Evolutionary conservation across 1,284 basidiomycete species (phyloP).

Genomic region (Xerocomus nothofagi): DNA sequence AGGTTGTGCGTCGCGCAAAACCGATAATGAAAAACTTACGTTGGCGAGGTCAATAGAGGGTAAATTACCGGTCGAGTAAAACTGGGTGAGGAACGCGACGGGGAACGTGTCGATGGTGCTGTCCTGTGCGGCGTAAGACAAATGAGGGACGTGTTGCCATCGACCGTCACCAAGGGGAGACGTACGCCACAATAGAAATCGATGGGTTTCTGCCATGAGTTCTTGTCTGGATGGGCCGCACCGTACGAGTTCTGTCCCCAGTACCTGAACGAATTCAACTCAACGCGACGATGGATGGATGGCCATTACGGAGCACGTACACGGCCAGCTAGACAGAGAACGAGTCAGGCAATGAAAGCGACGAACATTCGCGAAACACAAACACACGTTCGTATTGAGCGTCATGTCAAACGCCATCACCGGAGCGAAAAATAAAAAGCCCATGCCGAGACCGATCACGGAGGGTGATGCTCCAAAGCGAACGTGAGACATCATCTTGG

Average conservation of each 20-base stretch:
- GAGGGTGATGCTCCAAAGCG: not conserved
- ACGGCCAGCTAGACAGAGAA: slow-evolving; percentile 22
- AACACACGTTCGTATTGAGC: slow-evolving; percentile 23
- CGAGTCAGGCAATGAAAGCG: not conserved
- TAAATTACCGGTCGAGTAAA: slow-evolving; percentile 53
- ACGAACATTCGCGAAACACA: not conserved
- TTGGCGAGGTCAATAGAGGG: slow-evolving; percentile 64
- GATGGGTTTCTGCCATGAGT: slow-evolving; percentile 32
- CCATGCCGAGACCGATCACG: slow-evolving; percentile 18
- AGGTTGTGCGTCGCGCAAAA: not conserved
- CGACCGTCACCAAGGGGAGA: slow-evolving; percentile 3
- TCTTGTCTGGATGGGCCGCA: slow-evolving; percentile 14
- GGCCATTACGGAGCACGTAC: slow-evolving; percentile 10
- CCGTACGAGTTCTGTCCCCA: slow-evolving; percentile 36
- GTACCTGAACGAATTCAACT: slow-evolving; percentile 16
- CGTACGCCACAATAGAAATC: slow-evolving; percentile 28
- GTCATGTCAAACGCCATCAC: slow-evolving; percentile 27
- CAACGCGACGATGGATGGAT: not conserved
- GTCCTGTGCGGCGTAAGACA: slow-evolving; percentile 12
- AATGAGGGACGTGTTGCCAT: not conserved
- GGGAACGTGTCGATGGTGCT: slow-evolving; percentile 42
- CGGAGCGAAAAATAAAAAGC: slow-evolving; percentile 12
- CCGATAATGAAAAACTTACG: slow-evolving; percentile 35
- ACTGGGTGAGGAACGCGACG: slow-evolving; percentile 59
- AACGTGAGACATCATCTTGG: slow-evolving; percentile 16